A percentile compares a stretch with the other conserved stretches of the same genome.
phyloP scores from a whole-genome alignment of 2,329 filamentous ascomycete species.

The Pseudopithomyces chartarum region DNA sequence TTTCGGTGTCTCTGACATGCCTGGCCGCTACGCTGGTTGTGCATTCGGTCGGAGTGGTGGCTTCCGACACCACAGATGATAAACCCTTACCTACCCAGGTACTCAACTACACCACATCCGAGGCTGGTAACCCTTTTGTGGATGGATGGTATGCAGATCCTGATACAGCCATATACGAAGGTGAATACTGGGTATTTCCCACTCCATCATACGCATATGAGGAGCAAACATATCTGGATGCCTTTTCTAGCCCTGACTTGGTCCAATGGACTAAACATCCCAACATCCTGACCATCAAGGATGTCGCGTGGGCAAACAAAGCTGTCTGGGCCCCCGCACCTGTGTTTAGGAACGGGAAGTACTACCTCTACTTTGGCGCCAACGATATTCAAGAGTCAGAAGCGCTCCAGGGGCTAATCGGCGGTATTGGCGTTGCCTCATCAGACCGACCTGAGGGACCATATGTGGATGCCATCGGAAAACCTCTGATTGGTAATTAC shows the following conservation, averaged over 20 bases:
- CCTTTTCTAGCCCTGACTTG: slow-evolving; percentile 9
- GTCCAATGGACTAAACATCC: slow-evolving; percentile 10
- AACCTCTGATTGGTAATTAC: slow-evolving; percentile 12
- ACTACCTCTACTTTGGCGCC: slow-evolving; percentile 11
- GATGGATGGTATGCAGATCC: slow-evolving; percentile 12
- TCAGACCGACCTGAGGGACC: slow-evolving; percentile 6
- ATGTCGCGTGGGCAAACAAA: slow-evolving; percentile 9
- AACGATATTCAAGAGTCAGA: slow-evolving; percentile 11
- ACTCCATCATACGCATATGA: slow-evolving; percentile 7
- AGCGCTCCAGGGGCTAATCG: slow-evolving; percentile 3
- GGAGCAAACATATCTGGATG: slow-evolving; percentile 10
- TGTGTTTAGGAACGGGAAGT: slow-evolving; percentile 9
- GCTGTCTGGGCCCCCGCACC: slow-evolving; percentile 12
- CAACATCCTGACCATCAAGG: slow-evolving; percentile 7
- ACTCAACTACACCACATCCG: slow-evolving; percentile 8
- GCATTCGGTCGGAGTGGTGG: slow-evolving; percentile 11
- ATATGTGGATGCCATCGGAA: slow-evolving; percentile 9
- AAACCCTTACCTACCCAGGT: not conserved
- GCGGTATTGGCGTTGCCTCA: slow-evolving; percentile 9
- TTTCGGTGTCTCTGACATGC: not conserved
- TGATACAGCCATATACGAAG: slow-evolving; percentile 12
- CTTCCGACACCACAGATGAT: slow-evolving; percentile 2
- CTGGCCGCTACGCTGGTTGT: not conserved
- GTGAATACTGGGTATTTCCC: slow-evolving; percentile 8
- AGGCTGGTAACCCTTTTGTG: slow-evolving; percentile 10